Base-by-base conservation (phyloP, 2,329 filamentous ascomycete species). In the Thielaviopsis punctulata region DNA sequence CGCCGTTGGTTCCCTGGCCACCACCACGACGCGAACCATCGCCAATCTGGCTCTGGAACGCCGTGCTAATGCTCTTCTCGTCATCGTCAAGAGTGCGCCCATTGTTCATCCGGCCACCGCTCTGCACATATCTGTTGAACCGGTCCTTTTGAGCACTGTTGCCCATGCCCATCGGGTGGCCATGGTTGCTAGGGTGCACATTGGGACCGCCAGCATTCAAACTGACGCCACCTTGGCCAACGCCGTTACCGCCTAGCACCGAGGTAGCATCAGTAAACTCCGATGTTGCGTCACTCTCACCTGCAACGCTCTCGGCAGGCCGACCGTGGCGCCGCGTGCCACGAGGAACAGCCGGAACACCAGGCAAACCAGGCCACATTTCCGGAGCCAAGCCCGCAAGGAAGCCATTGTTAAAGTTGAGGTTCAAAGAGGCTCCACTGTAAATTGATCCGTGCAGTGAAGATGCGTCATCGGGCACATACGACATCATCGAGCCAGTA, bases 401-500 rank as follows among this genome's bases (percentile, higher is more conserved):
- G 67, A 98, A 98, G 84, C 95, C 94, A 18, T 86, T 84, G 15
- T 92, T 92, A 64, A 90, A 96, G 22, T 87, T 86, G 47, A 82
- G 81, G 51, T 82, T 68, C 25, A 93, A 73, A n/a, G 82, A 84
- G 33, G 85, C 84, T 36, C 88, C 88, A 52, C 88, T 88, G 49
- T 96, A 78, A 1, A 88, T 82, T 45, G 88, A 95, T 47, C 88
- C 89, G 66, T 96, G 90, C 45, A 98, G 84, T 2, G 89, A 95
- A 8, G 90, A 96, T 41, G 95, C 88, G 65, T 98, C 92, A 61
- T 98, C 92, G 2, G 90, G 87, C 56, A 98, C 95, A 64, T 94
- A 96, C 15, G 90, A 92, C 60, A 95, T 75, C 63, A 95, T 85
- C 2, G 90, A 96, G 44, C 86, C 85, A 18, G 84, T 80, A 61